These are phyloP conservation scores for Meripilus lineatus DNA, from an alignment of 1,284 basidiomycete genomes.

Conservation along the genomic window DNA sequence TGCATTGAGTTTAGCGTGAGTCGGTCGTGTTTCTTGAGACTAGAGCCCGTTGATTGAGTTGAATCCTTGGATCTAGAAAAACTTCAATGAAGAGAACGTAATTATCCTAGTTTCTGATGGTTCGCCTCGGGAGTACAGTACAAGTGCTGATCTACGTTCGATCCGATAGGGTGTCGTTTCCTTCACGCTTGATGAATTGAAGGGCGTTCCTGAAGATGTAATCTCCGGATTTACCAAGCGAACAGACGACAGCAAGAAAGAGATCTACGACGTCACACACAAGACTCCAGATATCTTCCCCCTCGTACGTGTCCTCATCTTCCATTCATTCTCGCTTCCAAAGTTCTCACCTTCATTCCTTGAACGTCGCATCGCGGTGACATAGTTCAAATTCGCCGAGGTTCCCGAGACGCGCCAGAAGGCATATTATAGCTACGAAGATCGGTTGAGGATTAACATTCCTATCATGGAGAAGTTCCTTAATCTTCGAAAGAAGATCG, in stretches of 20 bases:
- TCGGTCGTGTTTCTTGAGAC: constrained; percentile 12
- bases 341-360: constrained; percentile 1
- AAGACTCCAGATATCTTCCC: constrained; percentile 78
- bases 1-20: constrained; percentile 72
- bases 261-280: constrained; percentile 66
- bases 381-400: constrained; percentile 75
- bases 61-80: too few species aligned
- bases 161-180: constrained; percentile 48
- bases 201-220: constrained; percentile 75
- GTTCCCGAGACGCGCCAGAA: constrained; percentile 61
- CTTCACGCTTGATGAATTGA: constrained; percentile 69
- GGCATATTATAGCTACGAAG: constrained; percentile 65
- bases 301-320: constrained; percentile 41
- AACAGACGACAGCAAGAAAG: constrained; percentile 43
- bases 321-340: neutral
- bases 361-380: too few species aligned
- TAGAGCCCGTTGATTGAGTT: too few species aligned
- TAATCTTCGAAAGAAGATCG: constrained; percentile 63
- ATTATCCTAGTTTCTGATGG: constrained; percentile 7
- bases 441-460: constrained; percentile 62
- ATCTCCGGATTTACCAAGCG: constrained; percentile 69
- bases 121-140: neutral
- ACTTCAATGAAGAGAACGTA: constrained; percentile 83
- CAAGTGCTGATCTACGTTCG: neutral
- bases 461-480: constrained; percentile 64